A percentile compares a stretch with the other conserved stretches of the same genome.
Evolutionary conservation across 2,329 filamentous ascomycete genomes (phyloP).

Genomic region (Reticulascus tulasneorum): DNA sequence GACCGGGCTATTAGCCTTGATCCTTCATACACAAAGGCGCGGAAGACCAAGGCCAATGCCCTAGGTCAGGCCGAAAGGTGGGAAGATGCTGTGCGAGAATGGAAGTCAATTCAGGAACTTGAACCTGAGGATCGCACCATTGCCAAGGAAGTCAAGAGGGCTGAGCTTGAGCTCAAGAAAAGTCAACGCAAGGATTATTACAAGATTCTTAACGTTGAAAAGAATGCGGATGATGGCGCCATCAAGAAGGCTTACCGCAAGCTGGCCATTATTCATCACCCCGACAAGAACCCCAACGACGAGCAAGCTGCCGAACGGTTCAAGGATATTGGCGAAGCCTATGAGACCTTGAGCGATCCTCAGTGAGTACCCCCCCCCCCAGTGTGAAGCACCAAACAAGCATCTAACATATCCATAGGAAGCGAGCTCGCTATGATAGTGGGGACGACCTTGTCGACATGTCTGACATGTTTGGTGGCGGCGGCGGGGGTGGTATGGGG

Average conservation of each 20-base stretch:
- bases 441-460: slow-evolving; percentile 89
- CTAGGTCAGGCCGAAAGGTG: slow-evolving; percentile 80
- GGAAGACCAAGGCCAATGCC: slow-evolving; percentile 90
- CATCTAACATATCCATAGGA: slow-evolving; percentile 51
- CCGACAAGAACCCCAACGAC: slow-evolving; percentile 94
- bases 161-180: slow-evolving; percentile 96
- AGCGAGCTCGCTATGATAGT: slow-evolving; percentile 85
- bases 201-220: slow-evolving; percentile 87
- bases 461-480: slow-evolving; percentile 74
- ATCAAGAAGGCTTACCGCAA: slow-evolving; percentile 98
- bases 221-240: slow-evolving; percentile 76
- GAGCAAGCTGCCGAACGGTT: slow-evolving; percentile 82
- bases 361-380: slow-evolving; percentile 59
- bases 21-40: slow-evolving; percentile 80
- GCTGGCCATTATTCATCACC: slow-evolving; percentile 89
- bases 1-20: slow-evolving; percentile 80
- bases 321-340: slow-evolving; percentile 97
- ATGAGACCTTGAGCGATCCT: slow-evolving; percentile 90
- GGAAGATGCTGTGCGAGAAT: slow-evolving; percentile 86
- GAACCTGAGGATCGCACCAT: slow-evolving; percentile 80
- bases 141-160: slow-evolving; percentile 78
- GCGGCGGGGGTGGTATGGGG: slow-evolving; percentile 51
- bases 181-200: slow-evolving; percentile 97
- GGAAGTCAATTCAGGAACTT: slow-evolving; percentile 79
- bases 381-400: neutral